Percentiles rank a stretch among this genome's conserved stretches.
Conservation (phyloP, 1,284 basidiomycete genomes). For the Albatrellus sp. region DNA sequence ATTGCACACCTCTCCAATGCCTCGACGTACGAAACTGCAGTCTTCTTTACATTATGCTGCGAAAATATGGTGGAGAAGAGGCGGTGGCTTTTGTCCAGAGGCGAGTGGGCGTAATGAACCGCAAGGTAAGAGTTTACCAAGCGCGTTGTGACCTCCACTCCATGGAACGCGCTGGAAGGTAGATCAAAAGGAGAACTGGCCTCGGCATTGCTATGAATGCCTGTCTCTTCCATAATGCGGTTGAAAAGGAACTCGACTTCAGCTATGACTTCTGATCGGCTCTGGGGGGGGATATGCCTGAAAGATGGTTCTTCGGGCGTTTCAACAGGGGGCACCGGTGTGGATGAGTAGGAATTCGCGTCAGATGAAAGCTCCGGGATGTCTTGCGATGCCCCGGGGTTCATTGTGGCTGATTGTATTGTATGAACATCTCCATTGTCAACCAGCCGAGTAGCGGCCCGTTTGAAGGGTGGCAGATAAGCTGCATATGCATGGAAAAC, state of each 20-base stretch:
- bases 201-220: conserved; percentile 2
- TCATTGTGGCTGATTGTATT: neutral
- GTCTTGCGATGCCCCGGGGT: neutral
- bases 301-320: conserved; percentile 19
- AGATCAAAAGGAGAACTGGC: conserved; percentile 10
- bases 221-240: conserved; percentile 47
- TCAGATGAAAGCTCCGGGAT: neutral
- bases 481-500: conserved; percentile 84
- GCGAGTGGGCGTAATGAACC: conserved; percentile 57
- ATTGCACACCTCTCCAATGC: conserved; percentile 56
- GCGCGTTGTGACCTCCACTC: conserved; percentile 47
- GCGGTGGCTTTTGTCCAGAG: conserved; percentile 33
- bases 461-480: conserved; percentile 61
- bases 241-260: conserved; percentile 67
- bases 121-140: conserved; percentile 79
- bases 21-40: conserved; percentile 47
- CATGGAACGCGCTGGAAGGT: conserved; percentile 30
- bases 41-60: conserved; percentile 29
- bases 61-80: conserved; percentile 38
- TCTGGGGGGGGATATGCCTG: conserved; percentile 62
- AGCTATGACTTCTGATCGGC: conserved; percentile 54
- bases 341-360: neutral
- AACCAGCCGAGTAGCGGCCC: conserved; percentile 29
- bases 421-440: conserved; percentile 9
- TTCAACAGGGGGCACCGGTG: conserved; percentile 8